Evolutionary conservation across 2,329 filamentous ascomycete species (phyloP), one percentile per base, ranked within the genome.

Genomic region (Incumbomyces lentus): DNA sequence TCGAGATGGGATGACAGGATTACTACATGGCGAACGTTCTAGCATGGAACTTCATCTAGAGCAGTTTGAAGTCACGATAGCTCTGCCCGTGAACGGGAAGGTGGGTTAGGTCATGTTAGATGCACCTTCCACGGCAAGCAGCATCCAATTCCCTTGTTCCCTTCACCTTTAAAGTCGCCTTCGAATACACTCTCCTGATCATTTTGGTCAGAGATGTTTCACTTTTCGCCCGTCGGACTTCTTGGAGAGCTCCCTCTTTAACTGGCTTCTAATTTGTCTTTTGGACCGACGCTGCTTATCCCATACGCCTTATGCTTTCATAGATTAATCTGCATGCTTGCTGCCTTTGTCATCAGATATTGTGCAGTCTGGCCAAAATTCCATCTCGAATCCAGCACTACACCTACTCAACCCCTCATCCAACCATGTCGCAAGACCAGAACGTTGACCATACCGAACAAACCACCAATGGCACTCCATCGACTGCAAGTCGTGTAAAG

Each of bases 401-500:
- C 16, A 4, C 33, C 33, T 4, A 12, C 16, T 17, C 16, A 17
- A 11, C 4, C n/a, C 16, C 33, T n/a, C 16, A 4, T 6, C 14
- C 19, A 36, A 32, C 8, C 6, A 44, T 44, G 41, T 8, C 31
- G 7, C 16, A 16, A 8, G n/a, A 44, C 16, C 31, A 44, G 16
- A 2, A 26, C 7, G 16, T 26, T n/a, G 31, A 13, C 31, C 11
- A 16, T 3, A n/a, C 19, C 17, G 30, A 44, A 26, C 41, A 44
- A 14, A 35, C 12, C 41, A 18, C 11, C 14, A 44, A 44, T 16
- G 41, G 41, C 19, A 47, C 46, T 2, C 40, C 46, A 6, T 49
- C 46, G 13, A 44, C 46, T 6, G 40, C 46, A 6, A 49, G 46
- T 19, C 40, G 32, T n/a, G 31, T 49, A 26, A 41, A 36, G 30